A percentile compares a stretch with the other conserved stretches of the same genome.
Evolutionary conservation across 1,284 basidiomycete genomes (phyloP).

Genomic region (Pascua sp.): DNA sequence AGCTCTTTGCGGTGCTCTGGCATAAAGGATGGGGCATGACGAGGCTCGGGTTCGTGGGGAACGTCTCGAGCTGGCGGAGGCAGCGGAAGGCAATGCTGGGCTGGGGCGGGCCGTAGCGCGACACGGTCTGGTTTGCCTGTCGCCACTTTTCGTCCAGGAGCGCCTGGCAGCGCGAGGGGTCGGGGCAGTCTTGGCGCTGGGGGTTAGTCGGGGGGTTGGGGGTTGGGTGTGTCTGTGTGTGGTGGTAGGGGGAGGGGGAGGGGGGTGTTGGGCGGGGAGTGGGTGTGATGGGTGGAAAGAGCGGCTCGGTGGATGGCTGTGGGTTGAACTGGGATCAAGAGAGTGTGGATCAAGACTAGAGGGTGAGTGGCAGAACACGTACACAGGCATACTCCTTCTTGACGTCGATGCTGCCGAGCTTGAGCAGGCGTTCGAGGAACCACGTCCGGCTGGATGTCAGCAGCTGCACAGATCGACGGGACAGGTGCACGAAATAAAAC

Average conservation of each 20-base stretch:
- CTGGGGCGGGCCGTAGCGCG: slow-evolving; percentile 67
- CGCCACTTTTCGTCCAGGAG: slow-evolving; percentile 91
- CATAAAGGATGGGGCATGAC: slow-evolving; percentile 84
- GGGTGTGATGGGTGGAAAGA: too few species aligned
- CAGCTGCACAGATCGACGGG: not conserved
- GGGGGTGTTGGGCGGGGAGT: not conserved
- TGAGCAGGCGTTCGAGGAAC: slow-evolving; percentile 90
- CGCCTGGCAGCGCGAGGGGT: slow-evolving; percentile 71
- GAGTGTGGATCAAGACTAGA: not conserved
- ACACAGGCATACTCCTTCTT: slow-evolving; percentile 62
- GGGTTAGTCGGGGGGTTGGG: slow-evolving; percentile 6
- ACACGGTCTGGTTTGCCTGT: slow-evolving; percentile 78
- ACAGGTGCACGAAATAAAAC: too few species aligned
- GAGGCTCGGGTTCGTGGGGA: slow-evolving; percentile 80
- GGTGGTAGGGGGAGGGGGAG: too few species aligned
- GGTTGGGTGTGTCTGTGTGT: not conserved
- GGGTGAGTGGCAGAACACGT: slow-evolving; percentile 3
- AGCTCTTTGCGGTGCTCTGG: slow-evolving; percentile 79
- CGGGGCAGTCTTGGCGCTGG: slow-evolving; percentile 78
- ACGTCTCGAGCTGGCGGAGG: slow-evolving; percentile 48
- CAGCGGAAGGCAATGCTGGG: slow-evolving; percentile 26
- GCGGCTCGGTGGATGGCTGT: too few species aligned
- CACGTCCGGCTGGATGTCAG: slow-evolving; percentile 65
- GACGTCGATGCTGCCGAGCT: slow-evolving; percentile 78
- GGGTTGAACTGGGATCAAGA: not conserved